phyloP scores from a whole-genome alignment of 2,329 filamentous ascomycete species.

The Calonectria multiphialidica region DNA sequence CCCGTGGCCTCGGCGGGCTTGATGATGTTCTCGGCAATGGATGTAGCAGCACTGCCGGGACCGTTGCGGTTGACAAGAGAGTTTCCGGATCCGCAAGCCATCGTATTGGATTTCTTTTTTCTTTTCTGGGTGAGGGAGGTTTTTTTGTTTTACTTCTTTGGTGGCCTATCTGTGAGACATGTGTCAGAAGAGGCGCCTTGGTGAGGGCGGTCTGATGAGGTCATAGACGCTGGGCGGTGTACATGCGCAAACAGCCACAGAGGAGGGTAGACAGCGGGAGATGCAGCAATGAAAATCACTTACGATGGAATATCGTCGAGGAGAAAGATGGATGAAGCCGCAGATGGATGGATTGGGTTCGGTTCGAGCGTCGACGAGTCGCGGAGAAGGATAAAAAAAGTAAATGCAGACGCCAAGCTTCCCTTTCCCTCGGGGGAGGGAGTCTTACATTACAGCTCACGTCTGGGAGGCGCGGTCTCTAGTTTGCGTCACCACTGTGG shows the following conservation, averaged over 20 bases:
- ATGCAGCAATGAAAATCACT: not conserved
- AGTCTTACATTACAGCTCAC: not conserved
- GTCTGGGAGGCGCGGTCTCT: not conserved
- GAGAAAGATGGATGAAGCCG: not conserved
- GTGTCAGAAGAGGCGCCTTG: not conserved
- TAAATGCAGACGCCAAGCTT: not conserved
- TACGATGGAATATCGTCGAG: not conserved
- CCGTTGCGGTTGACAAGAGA: slow-evolving; percentile 52
- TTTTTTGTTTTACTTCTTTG: not conserved
- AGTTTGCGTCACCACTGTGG: slow-evolving; percentile 6
- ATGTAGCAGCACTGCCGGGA: slow-evolving; percentile 61
- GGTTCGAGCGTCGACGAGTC: not conserved
- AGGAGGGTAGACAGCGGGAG: not conserved
- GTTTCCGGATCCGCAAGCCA: slow-evolving; percentile 38
- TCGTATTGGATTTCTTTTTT: slow-evolving; percentile 21
- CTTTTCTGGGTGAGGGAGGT: not conserved
- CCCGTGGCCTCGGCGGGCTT: slow-evolving; percentile 62
- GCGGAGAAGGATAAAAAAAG: not conserved
- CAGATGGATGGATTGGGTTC: not conserved
- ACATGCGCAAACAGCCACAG: not conserved
- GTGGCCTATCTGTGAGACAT: not conserved
- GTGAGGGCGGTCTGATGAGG: not conserved
- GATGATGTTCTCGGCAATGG: slow-evolving; percentile 62
- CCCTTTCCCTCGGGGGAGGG: too few species aligned
- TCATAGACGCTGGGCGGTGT: slow-evolving; percentile 1